A percentile compares a stretch with the other conserved stretches of the same genome.
These are phyloP conservation scores for Endogone sp. DNA, from an alignment of 192 early-diverging fungal genomes.

Conservation along the genomic window DNA sequence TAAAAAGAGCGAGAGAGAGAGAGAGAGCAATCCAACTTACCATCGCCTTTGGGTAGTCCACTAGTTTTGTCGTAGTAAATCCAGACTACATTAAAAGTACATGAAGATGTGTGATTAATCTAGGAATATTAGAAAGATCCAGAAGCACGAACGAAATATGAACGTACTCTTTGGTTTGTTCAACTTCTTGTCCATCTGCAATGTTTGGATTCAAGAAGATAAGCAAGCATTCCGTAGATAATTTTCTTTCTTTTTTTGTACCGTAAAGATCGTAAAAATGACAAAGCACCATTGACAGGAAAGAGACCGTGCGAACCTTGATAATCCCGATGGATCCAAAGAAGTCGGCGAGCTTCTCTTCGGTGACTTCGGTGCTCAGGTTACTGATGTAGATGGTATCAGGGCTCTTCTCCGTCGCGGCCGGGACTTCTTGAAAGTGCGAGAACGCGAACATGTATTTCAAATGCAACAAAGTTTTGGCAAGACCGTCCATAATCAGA, in stretches of 20 bases:
- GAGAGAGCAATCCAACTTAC: conserved; percentile 18
- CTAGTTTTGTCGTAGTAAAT: conserved; percentile 65
- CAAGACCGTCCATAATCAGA: too few relatives aligned
- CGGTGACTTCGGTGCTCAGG: conserved; percentile 56
- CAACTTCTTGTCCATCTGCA: conserved; percentile 50
- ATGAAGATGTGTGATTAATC: not conserved
- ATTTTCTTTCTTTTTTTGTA: too few relatives aligned
- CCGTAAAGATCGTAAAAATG: too few relatives aligned
- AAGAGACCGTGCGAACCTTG: conserved; percentile 27
- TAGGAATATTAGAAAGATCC: too few relatives aligned
- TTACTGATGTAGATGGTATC: conserved; percentile 74
- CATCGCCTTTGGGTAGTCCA: conserved; percentile 68
- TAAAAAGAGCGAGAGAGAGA: too few relatives aligned
- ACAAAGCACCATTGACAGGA: too few relatives aligned
- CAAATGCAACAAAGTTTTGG: too few relatives aligned
- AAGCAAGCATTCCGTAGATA: too few relatives aligned
- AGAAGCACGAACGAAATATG: not conserved
- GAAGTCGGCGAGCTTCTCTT: conserved; percentile 51
- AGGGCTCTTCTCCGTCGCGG: conserved; percentile 16
- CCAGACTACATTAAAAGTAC: conserved; percentile 45
- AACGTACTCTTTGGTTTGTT: conserved; percentile 55
- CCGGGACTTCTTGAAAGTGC: not conserved
- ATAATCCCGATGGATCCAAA: conserved; percentile 72
- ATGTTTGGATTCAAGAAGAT: too few relatives aligned
- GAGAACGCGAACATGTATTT: not conserved